A percentile compares a stretch with the other conserved stretches of the same genome.
phyloP scores from a whole-genome alignment of 1,139 yeast genomes.

The Pichia sp. region DNA sequence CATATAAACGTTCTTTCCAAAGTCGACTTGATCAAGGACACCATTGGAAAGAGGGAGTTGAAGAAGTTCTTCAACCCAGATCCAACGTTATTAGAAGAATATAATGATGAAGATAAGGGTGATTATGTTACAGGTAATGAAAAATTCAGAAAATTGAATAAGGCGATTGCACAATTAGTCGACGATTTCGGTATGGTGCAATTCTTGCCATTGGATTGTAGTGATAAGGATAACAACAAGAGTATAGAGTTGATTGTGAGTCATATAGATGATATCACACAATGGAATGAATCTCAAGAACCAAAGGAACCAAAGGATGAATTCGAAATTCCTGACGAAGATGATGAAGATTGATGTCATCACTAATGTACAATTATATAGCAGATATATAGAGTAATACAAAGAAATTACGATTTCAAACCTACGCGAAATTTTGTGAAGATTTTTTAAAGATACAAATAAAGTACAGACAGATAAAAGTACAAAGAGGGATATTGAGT shows the following conservation, averaged over 20 bases:
- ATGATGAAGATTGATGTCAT: conserved; percentile 17
- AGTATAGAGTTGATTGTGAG: conserved; percentile 82
- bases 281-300: conserved; percentile 96
- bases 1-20: conserved; percentile 89
- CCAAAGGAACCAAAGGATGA: conserved; percentile 94
- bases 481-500: too few relatives aligned
- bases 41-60: conserved; percentile 67
- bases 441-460: too few relatives aligned
- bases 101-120: conserved; percentile 39
- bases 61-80: conserved; percentile 91
- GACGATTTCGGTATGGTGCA: conserved; percentile 99
- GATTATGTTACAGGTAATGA: conserved; percentile 51
- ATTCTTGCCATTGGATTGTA: conserved; percentile 84
- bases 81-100: conserved; percentile 61
- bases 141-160: conserved; percentile 69
- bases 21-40: conserved; percentile 78
- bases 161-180: conserved; percentile 80
- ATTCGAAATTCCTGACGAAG: conserved; percentile 49
- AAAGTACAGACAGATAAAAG: too few relatives aligned
- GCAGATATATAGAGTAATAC: not conserved
- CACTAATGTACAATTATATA: too few relatives aligned
- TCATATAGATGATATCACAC: conserved; percentile 95
- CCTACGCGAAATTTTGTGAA: too few relatives aligned
- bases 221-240: conserved; percentile 59
- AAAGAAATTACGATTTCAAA: too few relatives aligned